Evolutionary conservation across 1,139 yeast genomes (phyloP), one percentile per base, ranked within the genome.

Genomic region (Debaryomycetaceae sp.): DNA sequence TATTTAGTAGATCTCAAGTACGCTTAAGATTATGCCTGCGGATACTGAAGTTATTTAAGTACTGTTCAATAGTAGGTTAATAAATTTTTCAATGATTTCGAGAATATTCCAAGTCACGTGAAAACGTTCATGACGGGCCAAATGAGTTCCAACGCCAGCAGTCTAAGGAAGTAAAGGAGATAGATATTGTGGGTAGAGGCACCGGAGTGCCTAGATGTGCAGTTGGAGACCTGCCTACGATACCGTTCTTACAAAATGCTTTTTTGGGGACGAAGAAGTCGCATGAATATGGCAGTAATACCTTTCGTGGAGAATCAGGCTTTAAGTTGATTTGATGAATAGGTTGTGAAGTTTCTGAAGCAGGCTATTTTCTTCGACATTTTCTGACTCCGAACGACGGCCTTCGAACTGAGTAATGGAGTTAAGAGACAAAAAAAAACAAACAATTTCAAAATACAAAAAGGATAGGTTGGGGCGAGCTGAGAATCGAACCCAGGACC

Each of bases 401-500:
- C n/a, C n/a, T n/a, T n/a, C n/a, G n/a, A n/a, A n/a, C n/a, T n/a
- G 31, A 8, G 15, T 4, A 15, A 13, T 4, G 31, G 13, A 30
- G 31, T 8, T 13, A 9, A 4, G 15, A 13, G 31, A 13, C 3
- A 8, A 30, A 30, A 30, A 30, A 30, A 30, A 30, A 2, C 3
- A 30, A 30, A 8, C 32, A 30, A 15, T 8, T 30, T 30, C 17
- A 30, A 28, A 13, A 35, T n/a, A 14, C 8, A 16, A 34, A 35
- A 35, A 35, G 30, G 19, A 34, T 33, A 30, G 33, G 26, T 18
- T 36, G 47, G 47, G 48, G 48, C 44, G 46, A 43, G 45, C 48
- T 43, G 48, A 46, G 48, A 44, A 44, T 44, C 43, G 48, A 44
- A 44, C 48, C 48, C 48, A 44, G 48, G 48, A 41, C 46, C 47